These are phyloP conservation scores for Neurospora hispaniola DNA, from an alignment of 495 filamentous ascomycete species.

Conservation along the genomic window DNA sequence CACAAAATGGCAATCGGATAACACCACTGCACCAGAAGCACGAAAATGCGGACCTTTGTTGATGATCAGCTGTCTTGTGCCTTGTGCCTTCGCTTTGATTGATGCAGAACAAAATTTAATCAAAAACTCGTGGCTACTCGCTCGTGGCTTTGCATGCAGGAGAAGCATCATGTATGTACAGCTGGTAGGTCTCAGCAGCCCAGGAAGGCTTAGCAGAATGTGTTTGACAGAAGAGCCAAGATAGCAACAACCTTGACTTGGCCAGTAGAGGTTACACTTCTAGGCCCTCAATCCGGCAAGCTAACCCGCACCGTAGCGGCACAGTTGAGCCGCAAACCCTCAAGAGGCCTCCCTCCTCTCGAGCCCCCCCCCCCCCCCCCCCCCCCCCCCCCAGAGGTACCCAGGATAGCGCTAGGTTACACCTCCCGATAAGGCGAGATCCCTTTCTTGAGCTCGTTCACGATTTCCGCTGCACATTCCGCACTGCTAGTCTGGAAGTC, in stretches of 20 bases:
- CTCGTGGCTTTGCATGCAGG: not conserved
- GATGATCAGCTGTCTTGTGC: not conserved
- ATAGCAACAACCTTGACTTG: not conserved
- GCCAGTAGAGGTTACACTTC: not conserved
- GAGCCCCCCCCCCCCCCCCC: too few species aligned
- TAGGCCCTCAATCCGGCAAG: not conserved
- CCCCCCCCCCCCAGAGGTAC: not conserved
- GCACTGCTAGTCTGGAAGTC: slow-evolving; percentile 83
- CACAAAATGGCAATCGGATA: not conserved
- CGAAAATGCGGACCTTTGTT: not conserved
- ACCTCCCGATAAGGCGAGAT: slow-evolving; percentile 43
- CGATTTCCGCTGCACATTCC: slow-evolving; percentile 79
- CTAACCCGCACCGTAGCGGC: not conserved
- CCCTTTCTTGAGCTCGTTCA: slow-evolving; percentile 72
- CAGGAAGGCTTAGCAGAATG: not conserved
- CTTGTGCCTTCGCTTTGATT: not conserved
- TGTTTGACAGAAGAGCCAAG: not conserved
- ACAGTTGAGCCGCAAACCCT: not conserved
- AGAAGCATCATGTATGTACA: not conserved
- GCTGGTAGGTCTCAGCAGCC: not conserved
- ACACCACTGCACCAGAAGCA: not conserved
- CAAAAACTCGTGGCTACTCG: not conserved
- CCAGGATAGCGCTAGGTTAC: slow-evolving; percentile 3
- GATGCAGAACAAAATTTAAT: not conserved
- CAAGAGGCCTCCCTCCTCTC: not conserved